A percentile compares a stretch with the other conserved stretches of the same genome.
These are phyloP conservation scores for Salisapilia sapeloensis DNA, from an alignment of 352 stramenopile species.

Conservation along the genomic window DNA sequence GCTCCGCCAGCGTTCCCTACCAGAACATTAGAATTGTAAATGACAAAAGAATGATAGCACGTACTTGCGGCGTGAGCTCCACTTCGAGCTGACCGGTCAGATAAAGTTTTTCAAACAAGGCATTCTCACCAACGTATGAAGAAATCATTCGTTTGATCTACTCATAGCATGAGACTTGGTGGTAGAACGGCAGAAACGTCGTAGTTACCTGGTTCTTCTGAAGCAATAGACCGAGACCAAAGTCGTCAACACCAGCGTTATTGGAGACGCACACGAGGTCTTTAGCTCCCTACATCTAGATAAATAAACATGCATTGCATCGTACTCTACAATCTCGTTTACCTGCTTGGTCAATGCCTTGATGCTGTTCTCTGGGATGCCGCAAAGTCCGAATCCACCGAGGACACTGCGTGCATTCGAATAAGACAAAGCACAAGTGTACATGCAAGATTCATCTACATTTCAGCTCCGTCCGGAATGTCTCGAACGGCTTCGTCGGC, in stretches of 20 bases:
- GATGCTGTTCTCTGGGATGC: slow-evolving; percentile 86
- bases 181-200: background rate
- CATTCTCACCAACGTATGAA: slow-evolving; percentile 95
- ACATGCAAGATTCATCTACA: slow-evolving; percentile 16
- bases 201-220: slow-evolving; percentile 75
- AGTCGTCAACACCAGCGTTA: slow-evolving; percentile 89
- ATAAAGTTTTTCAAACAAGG: slow-evolving; percentile 87
- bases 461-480: slow-evolving; percentile 43
- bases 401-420: slow-evolving; percentile 29
- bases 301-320: background rate
- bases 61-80: slow-evolving; percentile 89
- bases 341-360: slow-evolving; percentile 64
- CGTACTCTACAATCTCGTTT: background rate
- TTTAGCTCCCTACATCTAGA: slow-evolving; percentile 32
- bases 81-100: slow-evolving; percentile 87
- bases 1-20: slow-evolving; percentile 85
- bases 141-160: slow-evolving; percentile 94
- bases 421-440: slow-evolving; percentile 1
- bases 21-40: background rate
- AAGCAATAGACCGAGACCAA: slow-evolving; percentile 86
- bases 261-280: slow-evolving; percentile 85
- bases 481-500: slow-evolving; percentile 60
- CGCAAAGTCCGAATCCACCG: slow-evolving; percentile 84
- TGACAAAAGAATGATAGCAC: background rate
- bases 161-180: background rate